These are phyloP conservation scores for Teunomyces barrocoloradensis DNA, from an alignment of 805 yeast genomes.

Conservation along the genomic window DNA sequence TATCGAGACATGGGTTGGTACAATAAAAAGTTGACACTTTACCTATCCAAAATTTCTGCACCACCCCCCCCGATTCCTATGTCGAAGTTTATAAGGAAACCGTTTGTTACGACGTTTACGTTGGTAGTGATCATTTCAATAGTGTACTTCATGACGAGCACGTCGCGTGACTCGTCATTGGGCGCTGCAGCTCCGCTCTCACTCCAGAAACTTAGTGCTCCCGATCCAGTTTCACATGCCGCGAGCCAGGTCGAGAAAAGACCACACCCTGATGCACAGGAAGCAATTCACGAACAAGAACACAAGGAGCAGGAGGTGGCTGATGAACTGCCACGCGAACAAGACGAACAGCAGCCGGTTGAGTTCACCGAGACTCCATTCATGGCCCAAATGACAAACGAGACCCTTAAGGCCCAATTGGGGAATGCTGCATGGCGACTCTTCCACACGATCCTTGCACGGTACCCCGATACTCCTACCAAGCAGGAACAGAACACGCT, in stretches of 20 bases:
- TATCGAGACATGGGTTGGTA: neutral
- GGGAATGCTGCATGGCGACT: conserved; percentile 91
- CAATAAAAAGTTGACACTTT: neutral
- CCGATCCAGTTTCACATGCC: neutral
- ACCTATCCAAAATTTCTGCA: neutral
- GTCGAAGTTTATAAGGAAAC: conserved; percentile 22
- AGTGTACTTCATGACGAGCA: conserved; percentile 25
- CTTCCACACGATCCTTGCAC: conserved; percentile 86
- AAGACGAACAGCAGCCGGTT: neutral
- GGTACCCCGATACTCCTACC: conserved; percentile 85
- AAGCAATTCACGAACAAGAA: neutral
- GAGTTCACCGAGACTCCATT: conserved; percentile 42
- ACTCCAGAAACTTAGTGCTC: conserved; percentile 9
- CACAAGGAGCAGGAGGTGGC: neutral
- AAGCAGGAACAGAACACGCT: conserved; percentile 61
- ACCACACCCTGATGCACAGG: neutral
- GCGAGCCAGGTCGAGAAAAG: neutral
- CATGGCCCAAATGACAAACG: conserved; percentile 95
- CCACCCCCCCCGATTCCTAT: neutral
- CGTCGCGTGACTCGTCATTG: conserved; percentile 15
- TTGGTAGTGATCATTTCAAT: conserved; percentile 23
- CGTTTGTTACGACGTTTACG: conserved; percentile 23
- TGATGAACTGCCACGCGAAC: neutral
- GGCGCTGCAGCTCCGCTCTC: conserved; percentile 23
- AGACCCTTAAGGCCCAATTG: conserved; percentile 73